Conservation (phyloP, 164 flowering plant genomes). For the Amborella trichopoda region DNA sequence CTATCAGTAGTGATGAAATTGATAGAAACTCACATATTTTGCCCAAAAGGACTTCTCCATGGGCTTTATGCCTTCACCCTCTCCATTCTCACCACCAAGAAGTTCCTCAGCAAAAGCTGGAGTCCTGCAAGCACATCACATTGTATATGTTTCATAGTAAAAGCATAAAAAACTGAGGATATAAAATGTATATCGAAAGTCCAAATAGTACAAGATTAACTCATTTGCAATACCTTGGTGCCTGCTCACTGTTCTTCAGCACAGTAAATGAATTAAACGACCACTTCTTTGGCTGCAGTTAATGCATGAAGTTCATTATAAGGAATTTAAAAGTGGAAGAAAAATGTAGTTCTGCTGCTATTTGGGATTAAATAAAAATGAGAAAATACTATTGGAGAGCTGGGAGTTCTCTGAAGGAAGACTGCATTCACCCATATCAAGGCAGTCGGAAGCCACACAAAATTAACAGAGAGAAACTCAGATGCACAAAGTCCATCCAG, state of each 20-base stretch:
- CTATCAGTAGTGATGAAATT: too few species aligned
- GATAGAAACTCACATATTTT: slow-evolving; percentile 97
- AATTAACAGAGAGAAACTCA: too few species aligned
- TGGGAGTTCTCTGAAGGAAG: too few species aligned
- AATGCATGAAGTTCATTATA: neutral
- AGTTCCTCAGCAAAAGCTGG: slow-evolving; percentile 69
- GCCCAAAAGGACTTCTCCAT: slow-evolving; percentile 94
- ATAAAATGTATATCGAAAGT: neutral
- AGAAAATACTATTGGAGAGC: too few species aligned
- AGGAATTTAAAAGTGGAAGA: too few species aligned
- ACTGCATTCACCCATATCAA: too few species aligned
- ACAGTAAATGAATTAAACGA: slow-evolving; percentile 75
- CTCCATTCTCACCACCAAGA: slow-evolving; percentile 45
- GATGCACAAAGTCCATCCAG: too few species aligned
- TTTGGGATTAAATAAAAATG: too few species aligned
- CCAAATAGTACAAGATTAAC: neutral
- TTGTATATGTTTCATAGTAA: neutral
- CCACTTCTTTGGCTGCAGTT: slow-evolving; percentile 79
- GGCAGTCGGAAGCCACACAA: too few species aligned
- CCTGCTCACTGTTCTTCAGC: slow-evolving; percentile 67
- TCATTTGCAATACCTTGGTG: slow-evolving; percentile 50
- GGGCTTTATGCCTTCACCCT: slow-evolving; percentile 54
- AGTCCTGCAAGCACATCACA: slow-evolving; percentile 31
- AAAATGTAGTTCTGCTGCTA: too few species aligned
- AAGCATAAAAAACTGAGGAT: neutral